Evolutionary conservation across 2,329 filamentous ascomycete genomes (phyloP).

Genomic region (Zarea fungicola): DNA sequence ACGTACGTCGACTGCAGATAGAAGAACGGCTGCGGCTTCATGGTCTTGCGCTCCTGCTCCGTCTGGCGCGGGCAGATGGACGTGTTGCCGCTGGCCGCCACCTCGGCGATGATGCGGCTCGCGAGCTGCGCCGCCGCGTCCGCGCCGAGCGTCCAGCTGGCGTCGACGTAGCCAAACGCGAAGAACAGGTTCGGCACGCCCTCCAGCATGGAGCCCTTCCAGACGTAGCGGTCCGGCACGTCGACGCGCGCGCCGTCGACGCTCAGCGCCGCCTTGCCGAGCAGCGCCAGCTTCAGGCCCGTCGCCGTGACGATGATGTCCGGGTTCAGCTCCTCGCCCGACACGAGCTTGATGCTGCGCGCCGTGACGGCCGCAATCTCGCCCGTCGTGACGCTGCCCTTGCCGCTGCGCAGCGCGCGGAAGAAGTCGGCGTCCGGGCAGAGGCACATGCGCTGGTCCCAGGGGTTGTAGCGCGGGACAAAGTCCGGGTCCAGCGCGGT

Average conservation of each 20-base stretch:
- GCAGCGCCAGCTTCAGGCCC: conserved; percentile 52
- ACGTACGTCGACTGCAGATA: conserved; percentile 5
- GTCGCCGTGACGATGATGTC: conserved; percentile 64
- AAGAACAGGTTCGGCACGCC: conserved; percentile 57
- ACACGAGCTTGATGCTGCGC: conserved; percentile 37
- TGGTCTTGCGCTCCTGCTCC: not conserved
- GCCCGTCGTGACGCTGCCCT: conserved; percentile 38
- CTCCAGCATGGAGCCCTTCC: conserved; percentile 58
- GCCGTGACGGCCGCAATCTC: conserved; percentile 41
- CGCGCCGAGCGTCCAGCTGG: conserved; percentile 57
- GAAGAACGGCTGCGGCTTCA: conserved; percentile 5
- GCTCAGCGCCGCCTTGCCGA: conserved; percentile 44
- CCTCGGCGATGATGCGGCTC: conserved; percentile 44
- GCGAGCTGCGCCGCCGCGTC: conserved; percentile 48
- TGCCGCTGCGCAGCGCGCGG: conserved; percentile 32
- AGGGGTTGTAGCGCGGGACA: conserved; percentile 49
- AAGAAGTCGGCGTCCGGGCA: conserved; percentile 44
- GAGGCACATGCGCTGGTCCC: conserved; percentile 66
- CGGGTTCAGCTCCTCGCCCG: conserved; percentile 41
- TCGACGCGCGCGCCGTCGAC: conserved; percentile 46
- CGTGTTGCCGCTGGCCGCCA: conserved; percentile 37
- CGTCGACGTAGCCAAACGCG: conserved; percentile 55
- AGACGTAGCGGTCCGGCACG: conserved; percentile 43
- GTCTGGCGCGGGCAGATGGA: not conserved
- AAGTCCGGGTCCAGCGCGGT: conserved; percentile 51